phyloP scores from a whole-genome alignment of 2,329 filamentous ascomycete genomes.

The Fusarium nodosum region DNA sequence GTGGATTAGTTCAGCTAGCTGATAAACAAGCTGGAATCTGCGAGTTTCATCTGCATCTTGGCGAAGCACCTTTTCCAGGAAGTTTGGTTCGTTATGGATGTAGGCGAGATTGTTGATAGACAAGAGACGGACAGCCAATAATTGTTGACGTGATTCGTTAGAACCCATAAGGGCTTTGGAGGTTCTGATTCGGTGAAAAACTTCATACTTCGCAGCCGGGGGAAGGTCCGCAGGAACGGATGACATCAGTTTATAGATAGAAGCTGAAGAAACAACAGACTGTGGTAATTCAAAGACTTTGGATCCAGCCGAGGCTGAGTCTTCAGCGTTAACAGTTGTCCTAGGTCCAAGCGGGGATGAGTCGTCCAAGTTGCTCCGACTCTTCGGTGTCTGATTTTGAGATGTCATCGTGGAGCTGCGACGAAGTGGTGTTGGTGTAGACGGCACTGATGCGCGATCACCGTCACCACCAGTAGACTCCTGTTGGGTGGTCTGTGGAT shows the following conservation, averaged over 20 bases:
- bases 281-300: constrained; percentile 76
- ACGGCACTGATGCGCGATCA: constrained; percentile 64
- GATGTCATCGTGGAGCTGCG: constrained; percentile 71
- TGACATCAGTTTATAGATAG: constrained; percentile 69
- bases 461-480: constrained; percentile 45
- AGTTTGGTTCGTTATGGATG: constrained; percentile 84
- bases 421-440: constrained; percentile 81
- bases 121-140: constrained; percentile 84
- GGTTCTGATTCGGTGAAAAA: constrained; percentile 84
- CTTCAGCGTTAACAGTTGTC: constrained; percentile 57
- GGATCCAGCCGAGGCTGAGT: constrained; percentile 59
- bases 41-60: constrained; percentile 92
- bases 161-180: constrained; percentile 83
- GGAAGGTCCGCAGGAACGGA: constrained; percentile 75
- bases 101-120: constrained; percentile 93
- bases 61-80: constrained; percentile 86
- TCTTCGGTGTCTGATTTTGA: constrained; percentile 60
- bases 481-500: constrained; percentile 62
- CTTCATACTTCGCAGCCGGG: constrained; percentile 81
- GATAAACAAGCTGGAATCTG: constrained; percentile 89
- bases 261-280: constrained; percentile 64
- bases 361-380: constrained; percentile 56
- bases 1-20: constrained; percentile 91
- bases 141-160: constrained; percentile 75
- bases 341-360: constrained; percentile 65